These are phyloP conservation scores for Poronia punctata DNA, from an alignment of 495 filamentous ascomycete genomes.

Conservation along the genomic window DNA sequence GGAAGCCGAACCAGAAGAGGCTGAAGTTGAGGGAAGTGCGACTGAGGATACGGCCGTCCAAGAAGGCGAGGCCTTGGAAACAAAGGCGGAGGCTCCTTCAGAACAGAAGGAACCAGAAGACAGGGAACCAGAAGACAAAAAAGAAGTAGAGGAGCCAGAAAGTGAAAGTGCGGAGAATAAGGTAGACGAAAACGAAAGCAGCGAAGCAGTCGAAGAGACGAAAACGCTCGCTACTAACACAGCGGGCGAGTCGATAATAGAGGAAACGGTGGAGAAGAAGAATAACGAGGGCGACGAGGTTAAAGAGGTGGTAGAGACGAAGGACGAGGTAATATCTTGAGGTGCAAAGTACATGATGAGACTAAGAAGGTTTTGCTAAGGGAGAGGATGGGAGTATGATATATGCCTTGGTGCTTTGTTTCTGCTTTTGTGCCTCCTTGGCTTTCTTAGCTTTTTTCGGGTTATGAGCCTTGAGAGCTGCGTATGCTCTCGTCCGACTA, in stretches of 20 bases:
- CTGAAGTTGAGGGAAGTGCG: constrained; percentile 14
- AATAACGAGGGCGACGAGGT: constrained; percentile 25
- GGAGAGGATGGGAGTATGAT: too few species aligned
- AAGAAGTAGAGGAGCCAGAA: not conserved
- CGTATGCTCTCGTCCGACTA: too few species aligned
- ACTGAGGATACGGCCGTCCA: constrained; percentile 10
- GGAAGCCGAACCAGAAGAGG: constrained; percentile 19
- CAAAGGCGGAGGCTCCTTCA: constrained; percentile 6
- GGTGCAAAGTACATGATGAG: constrained; percentile 2
- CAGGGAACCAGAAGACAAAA: too few species aligned
- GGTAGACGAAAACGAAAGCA: constrained; percentile 5
- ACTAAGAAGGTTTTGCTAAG: not conserved
- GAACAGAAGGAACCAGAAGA: constrained; percentile 3
- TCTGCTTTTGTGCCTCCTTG: too few species aligned
- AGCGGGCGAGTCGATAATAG: constrained; percentile 47
- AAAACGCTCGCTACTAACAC: constrained; percentile 47
- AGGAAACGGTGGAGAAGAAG: constrained; percentile 32
- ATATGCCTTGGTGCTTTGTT: too few species aligned
- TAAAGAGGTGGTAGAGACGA: constrained; percentile 25
- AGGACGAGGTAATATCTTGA: constrained; percentile 21
- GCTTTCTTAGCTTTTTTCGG: too few species aligned
- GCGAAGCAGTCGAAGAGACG: constrained; percentile 14
- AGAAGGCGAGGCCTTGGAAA: constrained; percentile 8
- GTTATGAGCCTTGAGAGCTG: too few species aligned
- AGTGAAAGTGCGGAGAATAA: not conserved